These are phyloP conservation scores for Jamesozyma gamospora DNA, from an alignment of 805 yeast species.

Conservation along the genomic window DNA sequence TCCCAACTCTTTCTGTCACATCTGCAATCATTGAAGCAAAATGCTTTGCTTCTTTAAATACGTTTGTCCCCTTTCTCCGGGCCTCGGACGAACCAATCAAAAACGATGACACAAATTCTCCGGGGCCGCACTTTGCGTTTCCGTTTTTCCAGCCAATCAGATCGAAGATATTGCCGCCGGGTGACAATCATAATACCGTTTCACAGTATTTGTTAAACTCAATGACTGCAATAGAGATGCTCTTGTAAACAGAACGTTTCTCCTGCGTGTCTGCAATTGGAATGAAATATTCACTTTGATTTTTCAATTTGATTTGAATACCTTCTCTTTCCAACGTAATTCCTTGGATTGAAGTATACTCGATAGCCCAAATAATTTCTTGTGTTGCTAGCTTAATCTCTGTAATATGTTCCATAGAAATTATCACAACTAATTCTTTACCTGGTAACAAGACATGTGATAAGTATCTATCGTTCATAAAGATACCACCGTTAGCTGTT, in stretches of 20 bases:
- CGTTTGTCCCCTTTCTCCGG: too few relatives aligned
- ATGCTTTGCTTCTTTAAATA: too few relatives aligned
- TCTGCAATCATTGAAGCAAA: too few relatives aligned
- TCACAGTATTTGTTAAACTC: constrained; percentile 67
- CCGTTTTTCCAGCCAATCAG: background rate
- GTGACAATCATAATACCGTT: constrained; percentile 28
- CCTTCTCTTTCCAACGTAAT: constrained; percentile 76
- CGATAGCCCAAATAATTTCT: constrained; percentile 61
- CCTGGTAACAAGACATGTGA: constrained; percentile 83
- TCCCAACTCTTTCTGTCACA: too few relatives aligned
- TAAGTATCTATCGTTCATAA: constrained; percentile 59
- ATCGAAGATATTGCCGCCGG: background rate
- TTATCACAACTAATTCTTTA: constrained; percentile 63
- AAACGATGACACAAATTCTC: background rate
- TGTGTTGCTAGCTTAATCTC: constrained; percentile 54
- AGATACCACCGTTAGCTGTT: constrained; percentile 71
- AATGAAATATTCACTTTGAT: constrained; percentile 59
- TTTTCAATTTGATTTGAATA: constrained; percentile 51
- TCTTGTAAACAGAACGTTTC: constrained; percentile 55
- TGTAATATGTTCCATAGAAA: constrained; percentile 62
- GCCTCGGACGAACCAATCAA: background rate
- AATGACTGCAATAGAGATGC: constrained; percentile 70
- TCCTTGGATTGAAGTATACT: constrained; percentile 53
- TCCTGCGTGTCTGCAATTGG: constrained; percentile 64
- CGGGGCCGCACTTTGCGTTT: too few relatives aligned